Percentiles rank a stretch among this genome's conserved stretches.
Evolutionary conservation across 768 basidiomycete genomes (phyloP).

Genomic region (Trametopsis cervina): DNA sequence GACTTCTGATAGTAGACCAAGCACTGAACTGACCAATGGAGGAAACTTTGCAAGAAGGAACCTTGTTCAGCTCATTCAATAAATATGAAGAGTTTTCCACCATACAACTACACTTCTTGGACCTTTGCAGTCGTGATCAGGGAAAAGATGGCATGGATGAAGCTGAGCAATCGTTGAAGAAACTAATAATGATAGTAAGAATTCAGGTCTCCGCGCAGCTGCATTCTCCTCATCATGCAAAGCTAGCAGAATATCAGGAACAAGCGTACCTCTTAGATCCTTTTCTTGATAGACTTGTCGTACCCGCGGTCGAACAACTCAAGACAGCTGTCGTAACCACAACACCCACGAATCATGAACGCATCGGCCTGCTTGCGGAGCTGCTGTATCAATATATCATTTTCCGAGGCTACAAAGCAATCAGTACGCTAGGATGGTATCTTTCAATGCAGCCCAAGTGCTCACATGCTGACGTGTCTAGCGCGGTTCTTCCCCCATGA

Average conservation of each 20-base stretch:
- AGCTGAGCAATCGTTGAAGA: constrained; percentile 28
- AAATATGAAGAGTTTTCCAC: constrained; percentile 52
- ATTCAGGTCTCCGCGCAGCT: neutral
- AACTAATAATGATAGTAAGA: constrained; percentile 46
- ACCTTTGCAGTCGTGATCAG: constrained; percentile 37
- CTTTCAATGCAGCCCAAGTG: neutral
- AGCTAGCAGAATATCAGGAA: constrained; percentile 91
- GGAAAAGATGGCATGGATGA: constrained; percentile 31
- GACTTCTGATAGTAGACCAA: too few relatives aligned
- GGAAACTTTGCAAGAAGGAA: constrained; percentile 37
- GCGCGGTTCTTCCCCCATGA: constrained; percentile 94
- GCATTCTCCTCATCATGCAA: neutral
- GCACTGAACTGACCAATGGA: constrained; percentile 28
- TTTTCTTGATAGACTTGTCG: constrained; percentile 69
- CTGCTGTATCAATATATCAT: constrained; percentile 81
- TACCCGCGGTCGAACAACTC: constrained; percentile 63
- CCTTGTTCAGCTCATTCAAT: constrained; percentile 51
- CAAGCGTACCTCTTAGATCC: constrained; percentile 92
- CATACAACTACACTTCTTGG: constrained; percentile 41
- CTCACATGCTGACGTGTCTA: constrained; percentile 27
- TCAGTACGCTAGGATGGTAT: constrained; percentile 49
- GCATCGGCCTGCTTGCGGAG: constrained; percentile 43
- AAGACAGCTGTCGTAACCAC: constrained; percentile 30
- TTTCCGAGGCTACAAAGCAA: constrained; percentile 84
- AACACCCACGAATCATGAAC: constrained; percentile 22